phyloP scores from a whole-genome alignment of 805 yeast species.

The Wickerhamomyces strasburgensis region DNA sequence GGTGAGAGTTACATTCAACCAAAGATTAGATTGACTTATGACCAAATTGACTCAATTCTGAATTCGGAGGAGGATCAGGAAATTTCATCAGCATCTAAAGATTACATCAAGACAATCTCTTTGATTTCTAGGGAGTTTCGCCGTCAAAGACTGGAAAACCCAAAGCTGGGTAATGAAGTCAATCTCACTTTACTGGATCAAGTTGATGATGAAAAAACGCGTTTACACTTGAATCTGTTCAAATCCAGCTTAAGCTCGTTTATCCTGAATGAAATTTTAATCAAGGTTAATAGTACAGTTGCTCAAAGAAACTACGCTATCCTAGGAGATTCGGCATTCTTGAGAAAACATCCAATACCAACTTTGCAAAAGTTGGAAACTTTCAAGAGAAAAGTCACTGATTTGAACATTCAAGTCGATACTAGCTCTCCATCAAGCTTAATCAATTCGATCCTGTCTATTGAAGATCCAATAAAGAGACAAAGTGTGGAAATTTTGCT shows the following conservation, averaged over 20 bases:
- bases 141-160: slow-evolving; percentile 56
- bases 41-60: slow-evolving; percentile 50
- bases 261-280: slow-evolving; percentile 68
- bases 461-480: slow-evolving; percentile 58
- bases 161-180: slow-evolving; percentile 39
- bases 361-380: slow-evolving; percentile 74
- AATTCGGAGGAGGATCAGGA: slow-evolving; percentile 18
- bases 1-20: slow-evolving; percentile 69
- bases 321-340: slow-evolving; percentile 74
- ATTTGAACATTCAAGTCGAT: slow-evolving; percentile 65
- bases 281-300: slow-evolving; percentile 77
- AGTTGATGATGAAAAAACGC: slow-evolving; percentile 79
- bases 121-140: slow-evolving; percentile 65
- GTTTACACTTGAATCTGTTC: slow-evolving; percentile 67
- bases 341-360: slow-evolving; percentile 87
- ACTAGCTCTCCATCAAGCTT: slow-evolving; percentile 67
- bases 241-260: slow-evolving; percentile 52
- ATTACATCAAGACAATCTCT: slow-evolving; percentile 58
- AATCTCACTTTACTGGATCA: slow-evolving; percentile 67
- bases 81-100: slow-evolving; percentile 52
- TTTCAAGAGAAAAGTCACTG: slow-evolving; percentile 64
- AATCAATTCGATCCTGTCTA: slow-evolving; percentile 61
- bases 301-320: slow-evolving; percentile 75
- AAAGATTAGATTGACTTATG: slow-evolving; percentile 49
- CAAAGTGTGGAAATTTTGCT: slow-evolving; percentile 74